These are phyloP conservation scores for Colletotrichum musicola DNA, from an alignment of 2,329 filamentous ascomycete species.

Conservation along the genomic window DNA sequence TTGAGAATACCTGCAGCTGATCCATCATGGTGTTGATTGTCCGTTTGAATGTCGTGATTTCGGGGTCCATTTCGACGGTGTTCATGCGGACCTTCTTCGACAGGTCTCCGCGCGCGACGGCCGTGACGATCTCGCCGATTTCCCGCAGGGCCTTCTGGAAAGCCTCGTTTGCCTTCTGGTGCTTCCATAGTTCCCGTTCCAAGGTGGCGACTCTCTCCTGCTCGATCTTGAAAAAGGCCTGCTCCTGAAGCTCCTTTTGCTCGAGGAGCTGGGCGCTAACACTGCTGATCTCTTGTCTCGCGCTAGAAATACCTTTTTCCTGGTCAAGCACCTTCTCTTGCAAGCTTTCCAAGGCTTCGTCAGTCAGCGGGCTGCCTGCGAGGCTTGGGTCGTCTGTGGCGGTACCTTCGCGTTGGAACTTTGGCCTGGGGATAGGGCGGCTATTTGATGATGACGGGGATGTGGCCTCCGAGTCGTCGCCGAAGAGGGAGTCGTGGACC, in stretches of 20 bases:
- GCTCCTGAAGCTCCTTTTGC: conserved; percentile 87
- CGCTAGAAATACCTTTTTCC: conserved; percentile 89
- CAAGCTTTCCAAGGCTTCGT: conserved; percentile 86
- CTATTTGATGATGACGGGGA: conserved; percentile 58
- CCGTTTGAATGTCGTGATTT: conserved; percentile 97
- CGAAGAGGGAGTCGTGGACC: conserved; percentile 73
- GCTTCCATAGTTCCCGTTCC: conserved; percentile 94
- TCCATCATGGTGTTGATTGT: conserved; percentile 99
- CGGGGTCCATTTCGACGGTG: conserved; percentile 95
- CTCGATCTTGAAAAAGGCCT: conserved; percentile 85
- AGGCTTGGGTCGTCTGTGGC: conserved; percentile 43
- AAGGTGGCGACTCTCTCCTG: conserved; percentile 88
- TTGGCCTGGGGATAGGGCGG: conserved; percentile 41
- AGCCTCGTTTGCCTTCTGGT: conserved; percentile 97
- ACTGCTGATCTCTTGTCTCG: conserved; percentile 86
- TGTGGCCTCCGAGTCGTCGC: conserved; percentile 66
- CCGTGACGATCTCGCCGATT: conserved; percentile 97
- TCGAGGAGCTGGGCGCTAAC: conserved; percentile 88
- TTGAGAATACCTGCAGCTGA: conserved; percentile 95
- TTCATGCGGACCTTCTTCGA: conserved; percentile 98
- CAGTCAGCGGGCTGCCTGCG: conserved; percentile 49
- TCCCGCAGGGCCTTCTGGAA: conserved; percentile 98
- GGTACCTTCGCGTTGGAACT: conserved; percentile 41
- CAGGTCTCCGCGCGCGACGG: conserved; percentile 93
- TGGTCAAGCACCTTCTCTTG: conserved; percentile 94